phyloP scores from a whole-genome alignment of 805 yeast species.

The Ogataea nonfermentans region DNA sequence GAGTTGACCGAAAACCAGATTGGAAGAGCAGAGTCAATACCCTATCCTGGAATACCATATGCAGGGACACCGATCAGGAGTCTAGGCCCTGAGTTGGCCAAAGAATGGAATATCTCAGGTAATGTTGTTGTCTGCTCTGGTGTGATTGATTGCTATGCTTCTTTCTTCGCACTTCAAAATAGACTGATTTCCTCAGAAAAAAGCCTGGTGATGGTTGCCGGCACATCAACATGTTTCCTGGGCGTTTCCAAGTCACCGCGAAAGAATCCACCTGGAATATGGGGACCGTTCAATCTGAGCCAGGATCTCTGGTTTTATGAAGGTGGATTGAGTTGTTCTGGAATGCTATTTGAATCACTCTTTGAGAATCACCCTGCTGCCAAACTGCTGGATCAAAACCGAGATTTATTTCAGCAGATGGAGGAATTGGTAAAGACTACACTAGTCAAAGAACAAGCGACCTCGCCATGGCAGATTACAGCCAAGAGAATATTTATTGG shows the following conservation, averaged over 20 bases:
- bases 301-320: constrained; percentile 40
- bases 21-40: constrained; percentile 30
- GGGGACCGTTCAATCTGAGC: constrained; percentile 57
- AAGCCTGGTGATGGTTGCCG: constrained; percentile 52
- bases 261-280: constrained; percentile 40
- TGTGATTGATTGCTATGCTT: constrained; percentile 59
- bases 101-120: constrained; percentile 4
- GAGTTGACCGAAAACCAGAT: constrained; percentile 23
- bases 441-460: constrained; percentile 17
- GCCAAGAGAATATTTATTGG: constrained; percentile 47
- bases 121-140: constrained; percentile 38
- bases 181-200: constrained; percentile 7
- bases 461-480: constrained; percentile 15
- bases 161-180: constrained; percentile 41
- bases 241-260: constrained; percentile 25
- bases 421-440: constrained; percentile 28
- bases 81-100: constrained; percentile 4
- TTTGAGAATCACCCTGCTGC: constrained; percentile 40
- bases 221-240: constrained; percentile 59
- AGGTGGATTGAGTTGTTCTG: constrained; percentile 61
- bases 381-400: constrained; percentile 6
- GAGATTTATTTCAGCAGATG: constrained; percentile 9
- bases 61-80: constrained; percentile 35
- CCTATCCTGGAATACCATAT: constrained; percentile 26
- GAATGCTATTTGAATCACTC: constrained; percentile 48